A percentile compares a stretch with the other conserved stretches of the same genome.
These are phyloP conservation scores for Eucalyptus coolabah DNA, from an alignment of 345 rosid species.

Conservation along the genomic window DNA sequence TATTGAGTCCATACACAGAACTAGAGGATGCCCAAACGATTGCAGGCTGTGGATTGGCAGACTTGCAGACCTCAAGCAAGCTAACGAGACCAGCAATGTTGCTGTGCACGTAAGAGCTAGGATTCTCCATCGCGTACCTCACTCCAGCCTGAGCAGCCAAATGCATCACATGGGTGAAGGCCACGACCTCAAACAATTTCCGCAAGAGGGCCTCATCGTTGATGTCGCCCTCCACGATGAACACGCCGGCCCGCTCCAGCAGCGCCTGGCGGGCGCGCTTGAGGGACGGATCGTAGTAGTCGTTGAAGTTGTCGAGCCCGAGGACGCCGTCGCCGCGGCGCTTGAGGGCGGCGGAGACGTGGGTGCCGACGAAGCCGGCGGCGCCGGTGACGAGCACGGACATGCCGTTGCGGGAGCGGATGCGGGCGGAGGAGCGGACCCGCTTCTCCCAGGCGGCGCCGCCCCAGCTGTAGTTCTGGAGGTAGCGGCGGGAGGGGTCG, in stretches of 20 bases:
- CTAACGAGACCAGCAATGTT: constrained; percentile 37
- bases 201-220: constrained; percentile 57
- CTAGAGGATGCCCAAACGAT: constrained; percentile 45
- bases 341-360: constrained; percentile 68
- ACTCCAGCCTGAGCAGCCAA: constrained; percentile 50
- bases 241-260: constrained; percentile 63
- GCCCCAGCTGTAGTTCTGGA: constrained; percentile 61
- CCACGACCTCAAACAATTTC: constrained; percentile 66
- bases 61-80: constrained; percentile 29
- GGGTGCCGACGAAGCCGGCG: constrained; percentile 93
- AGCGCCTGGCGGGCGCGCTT: constrained; percentile 85
- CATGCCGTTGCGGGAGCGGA: constrained; percentile 55
- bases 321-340: constrained; percentile 87
- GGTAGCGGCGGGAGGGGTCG: constrained; percentile 82
- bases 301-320: constrained; percentile 83
- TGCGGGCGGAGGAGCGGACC: constrained; percentile 49
- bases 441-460: constrained; percentile 75
- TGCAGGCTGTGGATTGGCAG: constrained; percentile 33
- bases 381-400: constrained; percentile 87
- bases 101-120: constrained; percentile 35
- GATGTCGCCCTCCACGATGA: constrained; percentile 84
- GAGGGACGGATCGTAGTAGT: constrained; percentile 78
- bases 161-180: constrained; percentile 84
- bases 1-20: constrained; percentile 34
- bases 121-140: constrained; percentile 44